Evolutionary conservation across 1,284 basidiomycete species (phyloP), one percentile per base, ranked within the genome.

Genomic region (Leccinum fallax): DNA sequence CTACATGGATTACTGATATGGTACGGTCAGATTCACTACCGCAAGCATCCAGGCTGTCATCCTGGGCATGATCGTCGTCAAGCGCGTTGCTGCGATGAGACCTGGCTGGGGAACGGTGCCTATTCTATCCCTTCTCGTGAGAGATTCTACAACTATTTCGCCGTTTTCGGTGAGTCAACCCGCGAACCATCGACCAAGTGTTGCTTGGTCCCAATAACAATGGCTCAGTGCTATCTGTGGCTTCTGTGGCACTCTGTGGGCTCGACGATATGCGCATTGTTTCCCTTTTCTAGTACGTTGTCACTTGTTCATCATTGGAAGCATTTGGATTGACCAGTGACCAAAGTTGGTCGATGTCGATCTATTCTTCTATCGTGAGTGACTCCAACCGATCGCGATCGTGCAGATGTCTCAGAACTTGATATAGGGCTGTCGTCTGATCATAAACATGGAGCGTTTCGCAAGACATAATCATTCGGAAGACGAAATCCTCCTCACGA

Each of bases 391-490:
- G 19, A 48, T 51, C 34, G 9, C 3, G 30, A 32, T 7, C 5
- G 6, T 13, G 5, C 11, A 15, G 9, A 24, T 24, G 2, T 46
- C 10, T 46, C n/a, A 10, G 46, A 48, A 52, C 28, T 57, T 9
- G 36, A 38, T 13, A 21, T 19, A 70, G 71, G 69, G 68, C 2
- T 66, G 61, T 53, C 60, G 56, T 34, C 62, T 67, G 15, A 58
- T 70, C 28, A 48, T 69, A 32, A 63, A 66, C 16, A 68, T 64
- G 67, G 63, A 66, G 48, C 43, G 38, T 24, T 70, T 71, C 6
- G 61, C 61, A 10, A 59, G 59, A 54, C 5, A 15, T 11, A 36
- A 54, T n/a, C 0, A 28, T 21, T 53, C 3, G 8, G 57, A 65
- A 3, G 61, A 72, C 16, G 63, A 60, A 0, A 40, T 66, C 9